Evolutionary conservation across 2,329 filamentous ascomycete genomes (phyloP).

Genomic region (Apiospora phragmitis): DNA sequence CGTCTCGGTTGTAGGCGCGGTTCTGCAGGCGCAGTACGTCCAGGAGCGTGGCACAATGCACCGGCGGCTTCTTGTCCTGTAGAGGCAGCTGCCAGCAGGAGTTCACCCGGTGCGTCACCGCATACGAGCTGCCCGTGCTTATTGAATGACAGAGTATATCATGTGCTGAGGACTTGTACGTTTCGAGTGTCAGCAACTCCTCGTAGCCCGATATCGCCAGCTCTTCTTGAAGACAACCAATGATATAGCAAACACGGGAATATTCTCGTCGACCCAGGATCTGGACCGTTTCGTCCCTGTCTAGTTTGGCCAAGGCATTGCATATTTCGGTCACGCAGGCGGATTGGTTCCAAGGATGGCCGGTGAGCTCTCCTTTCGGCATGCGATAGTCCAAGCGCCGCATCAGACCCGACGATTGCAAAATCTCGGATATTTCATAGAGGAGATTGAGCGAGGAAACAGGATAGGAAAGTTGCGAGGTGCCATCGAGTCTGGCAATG

Average conservation of each 20-base stretch:
- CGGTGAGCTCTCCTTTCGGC: neutral
- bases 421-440: neutral
- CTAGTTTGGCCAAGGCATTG: constrained; percentile 4
- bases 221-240: neutral
- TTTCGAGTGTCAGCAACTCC: constrained; percentile 1
- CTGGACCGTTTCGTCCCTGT: neutral
- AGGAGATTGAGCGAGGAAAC: neutral
- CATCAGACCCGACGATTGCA: neutral
- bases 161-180: neutral
- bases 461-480: neutral
- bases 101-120: neutral
- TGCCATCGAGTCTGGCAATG: neutral
- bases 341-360: constrained; percentile 2
- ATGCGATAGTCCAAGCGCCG: neutral
- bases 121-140: neutral
- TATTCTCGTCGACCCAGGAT: neutral
- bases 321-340: neutral
- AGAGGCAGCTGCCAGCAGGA: neutral
- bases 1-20: neutral
- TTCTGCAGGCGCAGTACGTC: neutral
- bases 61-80: neutral
- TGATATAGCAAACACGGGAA: neutral
- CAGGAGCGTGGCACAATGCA: neutral
- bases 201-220: neutral
- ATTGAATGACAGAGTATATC: neutral